phyloP scores from a whole-genome alignment of 2,329 filamentous ascomycete genomes.

The Sporothrix pseudoabietina region DNA sequence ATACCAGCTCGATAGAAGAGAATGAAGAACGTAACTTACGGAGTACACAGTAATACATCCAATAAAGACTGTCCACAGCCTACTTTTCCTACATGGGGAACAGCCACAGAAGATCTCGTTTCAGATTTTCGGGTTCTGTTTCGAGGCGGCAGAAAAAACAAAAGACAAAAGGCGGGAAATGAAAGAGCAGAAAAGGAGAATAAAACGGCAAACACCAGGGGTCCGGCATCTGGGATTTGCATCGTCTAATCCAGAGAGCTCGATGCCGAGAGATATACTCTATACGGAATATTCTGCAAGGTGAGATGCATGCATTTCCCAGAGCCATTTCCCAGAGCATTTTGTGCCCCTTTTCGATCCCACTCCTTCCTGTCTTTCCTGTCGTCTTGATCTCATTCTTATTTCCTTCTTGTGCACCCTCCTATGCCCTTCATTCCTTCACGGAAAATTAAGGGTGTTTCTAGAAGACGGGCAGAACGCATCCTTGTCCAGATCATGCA shows the following conservation, averaged over 20 bases:
- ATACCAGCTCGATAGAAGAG: too few species aligned
- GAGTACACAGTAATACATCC: neutral
- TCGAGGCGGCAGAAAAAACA: neutral
- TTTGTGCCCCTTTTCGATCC: neutral
- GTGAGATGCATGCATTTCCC: neutral
- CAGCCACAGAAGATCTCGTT: constrained; percentile 21
- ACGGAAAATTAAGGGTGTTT: constrained; percentile 25
- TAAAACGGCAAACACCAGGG: neutral
- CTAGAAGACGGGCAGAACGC: constrained; percentile 27
- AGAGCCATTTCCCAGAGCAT: neutral
- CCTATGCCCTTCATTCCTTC: neutral
- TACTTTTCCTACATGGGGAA: neutral
- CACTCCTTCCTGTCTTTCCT: neutral
- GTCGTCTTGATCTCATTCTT: neutral
- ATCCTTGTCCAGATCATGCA: constrained; percentile 29
- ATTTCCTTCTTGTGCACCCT: neutral
- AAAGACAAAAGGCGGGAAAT: neutral
- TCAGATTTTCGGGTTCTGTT: constrained; percentile 21
- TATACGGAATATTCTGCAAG: neutral
- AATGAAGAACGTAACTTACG: neutral
- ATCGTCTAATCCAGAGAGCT: neutral
- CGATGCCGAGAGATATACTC: neutral
- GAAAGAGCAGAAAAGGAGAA: neutral
- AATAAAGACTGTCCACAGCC: neutral
- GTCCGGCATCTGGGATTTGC: constrained; percentile 7